These are phyloP conservation scores for Phenoliferia sp. DNA, from an alignment of 1,284 basidiomycete genomes.

Conservation along the genomic window DNA sequence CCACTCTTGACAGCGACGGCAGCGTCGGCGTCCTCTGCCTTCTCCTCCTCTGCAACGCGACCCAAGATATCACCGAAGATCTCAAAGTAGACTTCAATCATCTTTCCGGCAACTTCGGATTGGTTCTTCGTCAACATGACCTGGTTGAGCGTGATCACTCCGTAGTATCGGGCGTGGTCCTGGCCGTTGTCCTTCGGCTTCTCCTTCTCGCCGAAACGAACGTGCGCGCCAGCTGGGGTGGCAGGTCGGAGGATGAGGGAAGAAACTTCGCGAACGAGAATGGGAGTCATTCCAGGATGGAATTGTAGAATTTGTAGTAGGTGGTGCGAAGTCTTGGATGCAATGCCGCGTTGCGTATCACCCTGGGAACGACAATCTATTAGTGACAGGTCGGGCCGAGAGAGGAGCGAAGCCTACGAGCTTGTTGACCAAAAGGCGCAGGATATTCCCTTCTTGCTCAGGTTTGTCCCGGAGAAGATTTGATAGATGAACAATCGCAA, in stretches of 20 bases:
- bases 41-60: constrained; percentile 46
- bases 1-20: constrained; percentile 29
- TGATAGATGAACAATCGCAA: constrained; percentile 63
- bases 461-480: constrained; percentile 79
- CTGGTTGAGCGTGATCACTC: constrained; percentile 90
- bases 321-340: constrained; percentile 84
- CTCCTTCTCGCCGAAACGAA: constrained; percentile 43
- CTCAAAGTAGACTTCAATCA: constrained; percentile 92
- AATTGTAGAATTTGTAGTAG: constrained; percentile 81
- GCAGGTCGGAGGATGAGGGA: constrained; percentile 64
- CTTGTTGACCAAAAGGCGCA: constrained; percentile 90
- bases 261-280: constrained; percentile 83
- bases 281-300: constrained; percentile 90
- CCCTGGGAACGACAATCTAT: constrained; percentile 53
- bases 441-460: constrained; percentile 95
- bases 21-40: constrained; percentile 42
- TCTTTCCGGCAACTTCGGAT: constrained; percentile 72
- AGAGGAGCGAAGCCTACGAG: constrained; percentile 52
- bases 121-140: constrained; percentile 63
- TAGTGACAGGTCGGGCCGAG: background rate
- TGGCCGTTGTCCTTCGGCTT: constrained; percentile 48
- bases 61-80: constrained; percentile 85
- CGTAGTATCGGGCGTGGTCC: constrained; percentile 78
- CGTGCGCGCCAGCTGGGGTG: constrained; percentile 44
- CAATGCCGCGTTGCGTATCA: constrained; percentile 82